Conservation (phyloP, 108 stramenopile species). For the Skeletonema tropicum region DNA sequence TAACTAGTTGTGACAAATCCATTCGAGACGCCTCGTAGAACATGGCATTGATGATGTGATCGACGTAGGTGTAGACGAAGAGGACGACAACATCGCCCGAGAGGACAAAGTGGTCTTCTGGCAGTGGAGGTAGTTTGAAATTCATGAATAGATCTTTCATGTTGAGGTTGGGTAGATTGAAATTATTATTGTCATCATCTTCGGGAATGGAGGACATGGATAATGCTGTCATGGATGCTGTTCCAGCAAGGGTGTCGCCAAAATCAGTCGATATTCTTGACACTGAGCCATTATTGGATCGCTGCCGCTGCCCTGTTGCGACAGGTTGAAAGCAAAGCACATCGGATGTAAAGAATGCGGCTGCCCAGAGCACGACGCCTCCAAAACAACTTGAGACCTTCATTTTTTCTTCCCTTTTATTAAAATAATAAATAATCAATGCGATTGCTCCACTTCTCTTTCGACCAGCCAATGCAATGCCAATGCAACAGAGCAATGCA, state of each 20-base stretch:
- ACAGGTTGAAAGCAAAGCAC: conserved; percentile 2
- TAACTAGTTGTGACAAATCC: conserved; percentile 3
- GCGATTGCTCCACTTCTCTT: too few species aligned
- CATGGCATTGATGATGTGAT: conserved; percentile 65
- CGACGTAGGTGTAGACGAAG: conserved; percentile 77
- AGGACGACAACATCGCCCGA: conserved; percentile 75
- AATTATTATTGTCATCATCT: conserved; percentile 22
- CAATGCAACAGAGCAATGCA: too few species aligned
- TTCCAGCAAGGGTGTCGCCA: not conserved
- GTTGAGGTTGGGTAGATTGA: conserved; percentile 7
- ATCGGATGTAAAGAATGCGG: not conserved
- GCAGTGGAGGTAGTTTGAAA: conserved; percentile 58
- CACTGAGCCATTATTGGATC: too few species aligned
- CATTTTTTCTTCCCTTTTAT: not conserved
- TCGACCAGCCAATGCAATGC: too few species aligned
- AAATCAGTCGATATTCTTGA: not conserved
- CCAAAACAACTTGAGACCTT: not conserved
- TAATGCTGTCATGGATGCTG: not conserved
- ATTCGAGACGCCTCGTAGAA: conserved; percentile 24
- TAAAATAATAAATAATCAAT: too few species aligned
- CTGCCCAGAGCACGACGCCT: not conserved
- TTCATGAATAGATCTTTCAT: conserved; percentile 17
- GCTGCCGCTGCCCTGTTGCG: not conserved
- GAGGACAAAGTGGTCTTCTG: conserved; percentile 77
- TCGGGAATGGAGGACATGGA: conserved; percentile 40